Conservation (phyloP, 2,329 filamentous ascomycete genomes). For the Lasiodiplodia gonubiensis region DNA sequence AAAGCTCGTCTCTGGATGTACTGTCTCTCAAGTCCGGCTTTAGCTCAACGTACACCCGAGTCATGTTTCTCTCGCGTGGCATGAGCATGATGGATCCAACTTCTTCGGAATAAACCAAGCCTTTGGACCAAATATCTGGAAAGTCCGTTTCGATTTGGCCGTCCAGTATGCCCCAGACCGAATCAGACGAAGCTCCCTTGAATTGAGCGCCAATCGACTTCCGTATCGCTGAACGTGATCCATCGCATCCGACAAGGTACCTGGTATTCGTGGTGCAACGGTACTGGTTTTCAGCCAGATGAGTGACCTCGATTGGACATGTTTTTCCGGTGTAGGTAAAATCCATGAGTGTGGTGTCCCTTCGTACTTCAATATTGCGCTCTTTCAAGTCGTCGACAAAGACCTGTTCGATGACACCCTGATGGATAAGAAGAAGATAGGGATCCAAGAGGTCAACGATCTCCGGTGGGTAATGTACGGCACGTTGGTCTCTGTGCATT, state of each 20-base stretch:
- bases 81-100: slow-evolving; percentile 75
- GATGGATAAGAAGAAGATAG: slow-evolving; percentile 65
- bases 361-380: slow-evolving; percentile 66
- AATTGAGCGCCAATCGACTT: slow-evolving; percentile 58
- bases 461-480: slow-evolving; percentile 67
- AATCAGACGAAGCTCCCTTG: slow-evolving; percentile 58
- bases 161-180: slow-evolving; percentile 75
- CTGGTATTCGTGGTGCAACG: slow-evolving; percentile 58
- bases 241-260: slow-evolving; percentile 75
- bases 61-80: slow-evolving; percentile 74
- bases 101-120: slow-evolving; percentile 69
- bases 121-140: slow-evolving; percentile 77
- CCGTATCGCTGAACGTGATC: slow-evolving; percentile 72
- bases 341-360: slow-evolving; percentile 67
- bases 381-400: slow-evolving; percentile 72
- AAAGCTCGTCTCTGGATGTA: slow-evolving; percentile 43
- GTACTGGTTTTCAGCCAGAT: slow-evolving; percentile 45
- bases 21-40: slow-evolving; percentile 44
- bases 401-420: slow-evolving; percentile 75
- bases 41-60: slow-evolving; percentile 62
- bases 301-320: slow-evolving; percentile 50
- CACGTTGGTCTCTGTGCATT: slow-evolving; percentile 66
- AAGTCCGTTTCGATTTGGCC: slow-evolving; percentile 74
- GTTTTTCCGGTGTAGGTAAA: slow-evolving; percentile 49
- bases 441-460: slow-evolving; percentile 59